Evolutionary conservation across 192 early-diverging fungal genomes (phyloP).

Genomic region (Jimgerdemannia flammicorona): DNA sequence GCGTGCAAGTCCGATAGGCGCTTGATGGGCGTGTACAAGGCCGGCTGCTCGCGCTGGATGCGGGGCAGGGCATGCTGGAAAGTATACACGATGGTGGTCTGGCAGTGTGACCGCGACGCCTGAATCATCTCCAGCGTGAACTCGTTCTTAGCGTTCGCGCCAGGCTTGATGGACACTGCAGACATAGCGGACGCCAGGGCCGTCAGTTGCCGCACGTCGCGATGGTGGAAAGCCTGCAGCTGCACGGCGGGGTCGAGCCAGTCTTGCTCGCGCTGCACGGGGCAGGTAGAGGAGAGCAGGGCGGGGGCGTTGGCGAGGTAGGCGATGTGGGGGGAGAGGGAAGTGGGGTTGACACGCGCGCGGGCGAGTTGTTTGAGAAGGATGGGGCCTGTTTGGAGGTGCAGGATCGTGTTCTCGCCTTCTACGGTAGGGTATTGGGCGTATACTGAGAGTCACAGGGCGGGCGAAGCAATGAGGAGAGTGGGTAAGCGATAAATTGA

Average conservation of each 20-base stretch:
- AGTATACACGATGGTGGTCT: conserved; percentile 47
- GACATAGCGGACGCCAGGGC: conserved; percentile 37
- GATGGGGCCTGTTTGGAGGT: conserved; percentile 71
- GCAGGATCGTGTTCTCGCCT: conserved; percentile 91
- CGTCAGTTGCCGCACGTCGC: conserved; percentile 38
- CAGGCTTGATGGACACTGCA: conserved; percentile 13
- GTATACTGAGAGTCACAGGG: not conserved
- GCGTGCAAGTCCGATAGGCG: conserved; percentile 28
- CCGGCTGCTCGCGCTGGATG: conserved; percentile 21
- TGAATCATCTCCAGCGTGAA: conserved; percentile 45
- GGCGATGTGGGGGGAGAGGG: not conserved
- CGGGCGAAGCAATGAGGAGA: not conserved
- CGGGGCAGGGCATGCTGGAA: conserved; percentile 33
- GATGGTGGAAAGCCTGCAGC: conserved; percentile 43
- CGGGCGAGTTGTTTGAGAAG: not conserved
- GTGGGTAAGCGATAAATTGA: not conserved
- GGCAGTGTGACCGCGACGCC: conserved; percentile 48
- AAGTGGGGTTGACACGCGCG: not conserved
- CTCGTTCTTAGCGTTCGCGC: conserved; percentile 19
- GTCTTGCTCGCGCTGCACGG: conserved; percentile 26
- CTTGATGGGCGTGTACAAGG: conserved; percentile 19
- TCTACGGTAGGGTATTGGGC: conserved; percentile 29
- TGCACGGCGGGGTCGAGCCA: conserved; percentile 36
- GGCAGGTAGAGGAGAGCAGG: conserved; percentile 16
- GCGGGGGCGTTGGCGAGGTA: not conserved